These are phyloP conservation scores for Mycena metata DNA, from an alignment of 768 basidiomycete species.

Conservation along the genomic window DNA sequence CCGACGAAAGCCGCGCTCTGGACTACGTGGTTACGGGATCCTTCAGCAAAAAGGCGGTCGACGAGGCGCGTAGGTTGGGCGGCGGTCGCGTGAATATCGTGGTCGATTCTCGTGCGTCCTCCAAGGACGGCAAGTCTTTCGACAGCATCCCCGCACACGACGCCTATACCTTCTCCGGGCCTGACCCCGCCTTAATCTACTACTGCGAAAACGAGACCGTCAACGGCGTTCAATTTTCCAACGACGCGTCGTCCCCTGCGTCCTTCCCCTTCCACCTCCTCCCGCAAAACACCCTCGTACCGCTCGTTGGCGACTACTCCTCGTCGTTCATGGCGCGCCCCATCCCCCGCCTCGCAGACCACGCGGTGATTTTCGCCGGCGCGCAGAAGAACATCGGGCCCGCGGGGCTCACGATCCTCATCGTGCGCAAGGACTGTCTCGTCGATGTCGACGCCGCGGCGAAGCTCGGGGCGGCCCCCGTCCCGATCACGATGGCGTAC, in stretches of 20 bases:
- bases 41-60: conserved; percentile 90
- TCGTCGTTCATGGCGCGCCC: conserved; percentile 97
- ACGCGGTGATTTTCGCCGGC: conserved; percentile 96
- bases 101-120: conserved; percentile 74
- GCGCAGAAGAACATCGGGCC: conserved; percentile 99
- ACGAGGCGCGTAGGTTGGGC: conserved; percentile 84
- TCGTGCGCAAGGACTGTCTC: conserved; percentile 94
- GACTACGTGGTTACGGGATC: conserved; percentile 95
- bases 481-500: conserved; percentile 87
- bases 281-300: conserved; percentile 67
- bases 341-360: conserved; percentile 88
- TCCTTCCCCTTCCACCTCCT: conserved; percentile 90
- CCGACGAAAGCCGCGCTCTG: conserved; percentile 68
- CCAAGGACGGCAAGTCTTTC: conserved; percentile 77
- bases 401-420: conserved; percentile 91
- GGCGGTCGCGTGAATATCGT: conserved; percentile 75
- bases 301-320: conserved; percentile 95
- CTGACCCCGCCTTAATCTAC: conserved; percentile 91
- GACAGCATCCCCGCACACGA: conserved; percentile 83
- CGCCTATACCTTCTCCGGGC: conserved; percentile 77
- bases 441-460: conserved; percentile 89
- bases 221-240: conserved; percentile 90
- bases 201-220: conserved; percentile 99
- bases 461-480: conserved; percentile 76
- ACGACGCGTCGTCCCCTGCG: conserved; percentile 63